Evolutionary conservation across 106 monocot genomes (phyloP).

Genomic region (Apostasia ramifera): DNA sequence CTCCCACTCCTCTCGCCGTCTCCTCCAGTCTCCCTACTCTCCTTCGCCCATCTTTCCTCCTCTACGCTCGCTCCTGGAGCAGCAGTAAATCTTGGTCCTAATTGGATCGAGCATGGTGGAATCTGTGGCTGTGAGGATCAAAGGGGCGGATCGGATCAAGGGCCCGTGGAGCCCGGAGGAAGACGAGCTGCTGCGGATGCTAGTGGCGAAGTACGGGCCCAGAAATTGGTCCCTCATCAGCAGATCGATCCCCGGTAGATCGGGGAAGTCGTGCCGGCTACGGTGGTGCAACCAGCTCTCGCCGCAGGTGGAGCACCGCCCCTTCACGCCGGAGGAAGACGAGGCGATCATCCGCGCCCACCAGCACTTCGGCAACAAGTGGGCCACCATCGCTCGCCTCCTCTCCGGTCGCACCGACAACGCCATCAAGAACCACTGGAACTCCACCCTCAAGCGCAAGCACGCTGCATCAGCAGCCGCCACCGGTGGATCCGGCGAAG

Average conservation of each 20-base stretch:
- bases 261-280: slow-evolving; percentile 22
- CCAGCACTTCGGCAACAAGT: slow-evolving; percentile 49
- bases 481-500: neutral
- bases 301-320: slow-evolving; percentile 63
- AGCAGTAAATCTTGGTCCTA: neutral
- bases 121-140: neutral
- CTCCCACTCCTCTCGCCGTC: no score
- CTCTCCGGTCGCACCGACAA: no score
- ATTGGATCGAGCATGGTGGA: neutral
- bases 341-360: slow-evolving; percentile 52
- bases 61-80: no score
- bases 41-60: no score
- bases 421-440: no score
- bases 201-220: slow-evolving; percentile 41
- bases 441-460: slow-evolving; percentile 45
- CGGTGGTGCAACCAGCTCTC: no score
- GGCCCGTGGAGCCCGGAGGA: slow-evolving; percentile 72
- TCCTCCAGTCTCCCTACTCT: no score
- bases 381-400: no score
- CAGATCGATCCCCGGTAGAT: slow-evolving; percentile 48
- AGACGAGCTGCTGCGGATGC: slow-evolving; percentile 40
- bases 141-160: slow-evolving; percentile 44
- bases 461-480: neutral
- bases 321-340: slow-evolving; percentile 52
- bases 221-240: slow-evolving; percentile 63